Evolutionary conservation across 345 rosid species (phyloP), one percentile per base, ranked within the genome.

Genomic region (Mangifera indica): DNA sequence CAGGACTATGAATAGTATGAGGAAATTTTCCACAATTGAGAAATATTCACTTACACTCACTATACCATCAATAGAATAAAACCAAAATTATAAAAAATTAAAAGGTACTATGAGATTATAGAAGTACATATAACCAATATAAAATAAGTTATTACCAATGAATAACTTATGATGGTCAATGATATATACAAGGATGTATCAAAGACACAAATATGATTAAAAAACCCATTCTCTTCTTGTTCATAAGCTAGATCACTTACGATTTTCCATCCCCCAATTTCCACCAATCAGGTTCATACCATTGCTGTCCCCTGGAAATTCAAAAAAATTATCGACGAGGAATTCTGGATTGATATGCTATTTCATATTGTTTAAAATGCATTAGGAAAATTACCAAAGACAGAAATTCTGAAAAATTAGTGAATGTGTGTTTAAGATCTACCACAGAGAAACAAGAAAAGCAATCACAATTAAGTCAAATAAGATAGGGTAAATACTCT

Each of bases 251-350:
- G 65, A 74, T 55, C 60, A 88, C 99, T 89, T 87, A 95, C 99
- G 97, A 86, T 84, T 92, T 92, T 70, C 84, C 89, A 46, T 91
- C 96, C 54, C 99, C 96, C 69, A 92, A 92, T 77, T 91, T 95
- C 99, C 98, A 92, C 98, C 99, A 95, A 3, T 95, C 99, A 32
- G 99, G 91, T 75, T 95, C 99, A 75, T 87, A 89, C 99, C 99
- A 95, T 78, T 77, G 85, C 71, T 62, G 85, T 78, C 94, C 97
- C 88, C 99, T 95, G 85, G 85, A 72, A 81, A 76, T 76, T 58
- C 32, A 71, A 71, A 34, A 60, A 60, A 29, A 48, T 9, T n/a
- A 53, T 26, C 53, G 40, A 56, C 40, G 26, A 49, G 57, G 32
- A 66, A 66, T 40, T 69, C 48, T 17, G 26, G 62, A 52, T 37